Conservation (phyloP, 768 basidiomycete species). For the Tremella yokohamensis region DNA sequence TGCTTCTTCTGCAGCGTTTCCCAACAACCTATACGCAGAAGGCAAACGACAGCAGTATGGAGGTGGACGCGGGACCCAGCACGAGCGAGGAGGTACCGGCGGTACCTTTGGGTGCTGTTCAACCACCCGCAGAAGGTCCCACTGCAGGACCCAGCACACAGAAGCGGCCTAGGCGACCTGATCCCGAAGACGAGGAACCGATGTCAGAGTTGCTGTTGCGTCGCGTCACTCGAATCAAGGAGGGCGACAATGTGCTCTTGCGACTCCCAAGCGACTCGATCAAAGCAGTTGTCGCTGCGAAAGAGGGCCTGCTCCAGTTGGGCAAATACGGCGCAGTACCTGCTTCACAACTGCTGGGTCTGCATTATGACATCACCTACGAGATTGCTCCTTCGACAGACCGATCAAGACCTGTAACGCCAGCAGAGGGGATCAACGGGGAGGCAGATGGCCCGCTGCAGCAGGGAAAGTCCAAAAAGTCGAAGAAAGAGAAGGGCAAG, state of each 20-base stretch:
- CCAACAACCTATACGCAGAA: too few relatives aligned
- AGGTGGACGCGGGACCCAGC: too few relatives aligned
- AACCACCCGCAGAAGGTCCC: too few relatives aligned
- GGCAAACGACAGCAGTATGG: too few relatives aligned
- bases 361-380: constrained; percentile 83
- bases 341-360: constrained; percentile 70
- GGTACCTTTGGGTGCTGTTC: too few relatives aligned
- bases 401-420: background rate
- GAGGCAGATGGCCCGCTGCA: background rate
- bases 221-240: constrained; percentile 55
- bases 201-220: constrained; percentile 27
- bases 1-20: too few relatives aligned
- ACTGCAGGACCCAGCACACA: background rate
- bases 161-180: constrained; percentile 11
- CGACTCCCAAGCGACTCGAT: constrained; percentile 74
- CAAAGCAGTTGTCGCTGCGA: constrained; percentile 67
- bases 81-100: too few relatives aligned
- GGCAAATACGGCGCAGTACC: constrained; percentile 84
- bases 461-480: constrained; percentile 17
- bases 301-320: constrained; percentile 63
- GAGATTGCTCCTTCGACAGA: constrained; percentile 58
- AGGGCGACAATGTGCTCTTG: constrained; percentile 74
- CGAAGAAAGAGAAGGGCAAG: constrained; percentile 62
- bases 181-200: constrained; percentile 17
- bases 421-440: background rate